Base-by-base conservation (phyloP, 2,329 filamentous ascomycete species). In the Pestalotiopsis sp. region DNA sequence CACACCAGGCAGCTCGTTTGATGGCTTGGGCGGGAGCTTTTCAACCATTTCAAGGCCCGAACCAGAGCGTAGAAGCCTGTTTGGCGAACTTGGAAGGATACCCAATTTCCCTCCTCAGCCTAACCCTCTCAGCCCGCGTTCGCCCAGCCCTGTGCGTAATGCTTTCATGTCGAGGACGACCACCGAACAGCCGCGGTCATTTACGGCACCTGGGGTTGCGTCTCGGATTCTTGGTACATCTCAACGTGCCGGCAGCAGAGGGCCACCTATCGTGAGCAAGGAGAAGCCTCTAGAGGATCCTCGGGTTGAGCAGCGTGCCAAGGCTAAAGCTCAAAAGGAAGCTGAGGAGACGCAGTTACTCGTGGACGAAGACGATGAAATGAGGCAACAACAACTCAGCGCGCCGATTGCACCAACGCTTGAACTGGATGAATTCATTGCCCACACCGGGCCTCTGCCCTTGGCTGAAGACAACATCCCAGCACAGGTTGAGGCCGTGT, bases 71-170 rank as follows among this genome's bases (percentile, higher is more conserved):
- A 78, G 79, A 69, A 74, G 81, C 17, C 77, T 90, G 4, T 91
- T 90, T 77, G 88, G 87, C 9, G 86, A 90, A 68, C 76, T 89
- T 52, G 79, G 79, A 68, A 82, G 82, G 52, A 83, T 83, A 20
- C 87, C 88, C 0, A 71, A 86, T 27, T 87, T 92, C 67, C 82
- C 88, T 11, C 87, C 88, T 11, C 87, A 86, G 41, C 83, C 87
- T 27, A 84, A 79, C 41, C 82, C 81, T 23, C 82, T 83, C n/a
- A 91, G 88, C 72, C 91, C 92, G 61, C 88, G 91, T 45, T 93
- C 92, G 11, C 92, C 92, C 1, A 94, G 92, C 72, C 92, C 92
- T 1, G 81, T 93, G 31, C 88, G 91, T 41, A 83, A 85, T 66
- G 85, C 87, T 56, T 80, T 89, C 38, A 88, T 89, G 39, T 78